phyloP scores from a whole-genome alignment of 306 rosid genomes.

The Gillenia trifoliata region DNA sequence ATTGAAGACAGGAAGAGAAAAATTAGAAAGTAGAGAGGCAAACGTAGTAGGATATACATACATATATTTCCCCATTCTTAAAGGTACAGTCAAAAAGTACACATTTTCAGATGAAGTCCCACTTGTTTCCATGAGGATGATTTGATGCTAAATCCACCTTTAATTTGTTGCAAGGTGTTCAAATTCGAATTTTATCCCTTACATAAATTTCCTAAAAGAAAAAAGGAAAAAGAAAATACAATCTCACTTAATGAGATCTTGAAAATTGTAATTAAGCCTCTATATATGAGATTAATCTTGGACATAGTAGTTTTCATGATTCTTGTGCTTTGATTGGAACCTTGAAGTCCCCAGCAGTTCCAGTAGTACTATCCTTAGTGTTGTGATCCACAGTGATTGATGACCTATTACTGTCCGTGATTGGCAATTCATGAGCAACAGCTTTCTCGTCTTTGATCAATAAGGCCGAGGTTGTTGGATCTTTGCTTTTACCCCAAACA shows the following conservation, averaged over 20 bases:
- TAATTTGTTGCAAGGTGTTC: background rate
- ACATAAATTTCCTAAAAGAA: background rate
- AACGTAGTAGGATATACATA: background rate
- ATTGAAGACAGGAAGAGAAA: background rate
- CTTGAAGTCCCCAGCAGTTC: slow-evolving; percentile 3
- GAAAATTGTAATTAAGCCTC: background rate
- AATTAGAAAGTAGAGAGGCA: background rate
- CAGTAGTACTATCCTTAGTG: slow-evolving; percentile 15
- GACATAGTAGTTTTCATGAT: background rate
- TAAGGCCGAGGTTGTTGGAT: slow-evolving; percentile 21
- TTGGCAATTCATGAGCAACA: slow-evolving; percentile 49
- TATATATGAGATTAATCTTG: background rate
- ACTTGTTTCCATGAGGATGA: background rate
- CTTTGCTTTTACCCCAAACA: slow-evolving; percentile 96
- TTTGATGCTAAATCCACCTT: background rate
- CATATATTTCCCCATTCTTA: background rate
- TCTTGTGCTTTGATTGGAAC: slow-evolving; percentile 14
- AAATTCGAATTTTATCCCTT: background rate
- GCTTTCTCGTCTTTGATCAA: slow-evolving; percentile 29
- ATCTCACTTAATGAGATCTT: background rate
- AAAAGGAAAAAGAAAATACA: background rate
- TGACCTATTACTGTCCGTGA: slow-evolving; percentile 32
- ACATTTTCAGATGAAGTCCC: background rate
- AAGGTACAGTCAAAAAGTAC: slow-evolving; percentile 5
- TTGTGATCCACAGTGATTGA: slow-evolving; percentile 24